Percentiles rank a stretch among this genome's conserved stretches.
These are phyloP conservation scores for Solanum peruvianum DNA, from an alignment of 257 asterid genomes.

Conservation along the genomic window DNA sequence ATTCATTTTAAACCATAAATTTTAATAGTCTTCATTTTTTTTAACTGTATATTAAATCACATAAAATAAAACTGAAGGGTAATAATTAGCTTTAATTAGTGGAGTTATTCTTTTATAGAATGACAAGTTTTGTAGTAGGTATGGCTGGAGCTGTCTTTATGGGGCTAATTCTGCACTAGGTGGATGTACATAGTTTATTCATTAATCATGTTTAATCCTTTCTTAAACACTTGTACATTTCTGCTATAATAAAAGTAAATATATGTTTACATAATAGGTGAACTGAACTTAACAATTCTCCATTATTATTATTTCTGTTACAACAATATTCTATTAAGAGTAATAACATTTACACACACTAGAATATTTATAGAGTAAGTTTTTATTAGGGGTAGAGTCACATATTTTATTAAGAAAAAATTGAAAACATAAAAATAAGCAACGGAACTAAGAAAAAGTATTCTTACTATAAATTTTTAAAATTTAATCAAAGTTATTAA, in stretches of 20 bases:
- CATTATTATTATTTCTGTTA: neutral
- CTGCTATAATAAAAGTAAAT: neutral
- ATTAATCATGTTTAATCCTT: neutral
- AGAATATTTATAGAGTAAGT: neutral
- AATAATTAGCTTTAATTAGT: too few relatives aligned
- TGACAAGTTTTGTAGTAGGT: neutral
- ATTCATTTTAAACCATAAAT: too few relatives aligned
- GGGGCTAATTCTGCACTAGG: neutral
- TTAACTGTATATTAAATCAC: too few relatives aligned
- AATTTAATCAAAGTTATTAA: too few relatives aligned
- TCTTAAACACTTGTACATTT: neutral
- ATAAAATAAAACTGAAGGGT: too few relatives aligned
- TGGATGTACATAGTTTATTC: neutral
- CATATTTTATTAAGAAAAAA: too few relatives aligned
- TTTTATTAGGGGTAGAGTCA: neutral
- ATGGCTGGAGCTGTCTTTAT: neutral
- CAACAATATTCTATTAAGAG: neutral
- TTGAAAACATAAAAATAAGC: too few relatives aligned
- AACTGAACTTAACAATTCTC: neutral
- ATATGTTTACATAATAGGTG: neutral
- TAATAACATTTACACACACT: neutral
- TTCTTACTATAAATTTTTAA: too few relatives aligned
- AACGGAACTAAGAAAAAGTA: neutral
- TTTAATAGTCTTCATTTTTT: too few relatives aligned
- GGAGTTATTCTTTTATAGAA: neutral